Percentiles rank a stretch among this genome's conserved stretches.
phyloP scores from a whole-genome alignment of 169 alveolate species.

The Theileria parva region DNA sequence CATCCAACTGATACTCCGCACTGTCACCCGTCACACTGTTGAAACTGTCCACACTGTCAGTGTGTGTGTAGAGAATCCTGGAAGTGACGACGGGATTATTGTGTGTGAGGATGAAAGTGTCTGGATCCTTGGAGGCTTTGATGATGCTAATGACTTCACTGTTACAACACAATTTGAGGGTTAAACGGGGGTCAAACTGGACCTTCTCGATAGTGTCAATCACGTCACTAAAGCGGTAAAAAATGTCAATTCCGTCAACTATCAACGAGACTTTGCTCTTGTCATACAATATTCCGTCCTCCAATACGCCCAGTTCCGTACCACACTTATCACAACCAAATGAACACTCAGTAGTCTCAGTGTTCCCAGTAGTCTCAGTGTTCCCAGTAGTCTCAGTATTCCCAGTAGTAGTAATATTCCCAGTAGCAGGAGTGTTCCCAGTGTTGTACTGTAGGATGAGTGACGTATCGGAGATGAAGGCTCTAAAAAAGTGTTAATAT shows the following conservation, averaged over 20 bases:
- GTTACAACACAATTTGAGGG: background rate
- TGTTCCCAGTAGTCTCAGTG: no score
- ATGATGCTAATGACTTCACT: conserved; percentile 20
- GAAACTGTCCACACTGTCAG: background rate
- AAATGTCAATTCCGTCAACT: conserved; percentile 29
- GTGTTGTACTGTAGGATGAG: no score
- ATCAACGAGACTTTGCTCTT: conserved; percentile 18
- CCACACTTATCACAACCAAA: background rate
- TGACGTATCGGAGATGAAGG: no score
- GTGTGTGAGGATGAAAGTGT: conserved; percentile 23
- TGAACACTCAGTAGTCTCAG: no score
- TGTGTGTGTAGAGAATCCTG: conserved; percentile 5
- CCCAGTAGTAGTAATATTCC: no score
- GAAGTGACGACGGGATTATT: conserved; percentile 16
- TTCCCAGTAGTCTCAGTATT: no score
- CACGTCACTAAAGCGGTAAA: conserved; percentile 28
- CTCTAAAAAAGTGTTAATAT: no score
- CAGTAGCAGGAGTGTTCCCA: no score
- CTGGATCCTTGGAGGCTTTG: conserved; percentile 39
- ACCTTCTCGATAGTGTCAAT: conserved; percentile 32
- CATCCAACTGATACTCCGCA: background rate
- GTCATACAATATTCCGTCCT: background rate
- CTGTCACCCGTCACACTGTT: background rate
- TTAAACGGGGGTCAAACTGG: conserved; percentile 25
- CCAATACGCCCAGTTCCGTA: background rate